Percentiles rank a stretch among this genome's conserved stretches.
Evolutionary conservation across 305 asterid genomes (phyloP).

Genomic region (Fraxinus greggii): DNA sequence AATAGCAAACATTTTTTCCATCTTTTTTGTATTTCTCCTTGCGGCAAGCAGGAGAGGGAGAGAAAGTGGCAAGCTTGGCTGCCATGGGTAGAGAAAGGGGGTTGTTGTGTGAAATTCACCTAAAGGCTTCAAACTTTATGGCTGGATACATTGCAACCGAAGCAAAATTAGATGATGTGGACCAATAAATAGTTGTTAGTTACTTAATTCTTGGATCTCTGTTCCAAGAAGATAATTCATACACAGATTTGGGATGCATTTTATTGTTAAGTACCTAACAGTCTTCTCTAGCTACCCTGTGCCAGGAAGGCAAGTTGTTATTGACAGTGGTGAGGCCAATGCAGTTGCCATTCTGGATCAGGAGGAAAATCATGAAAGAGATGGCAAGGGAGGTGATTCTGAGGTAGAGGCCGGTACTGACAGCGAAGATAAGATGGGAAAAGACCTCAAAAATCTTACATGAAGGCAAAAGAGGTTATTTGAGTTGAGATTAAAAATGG

Average conservation of each 20-base stretch:
- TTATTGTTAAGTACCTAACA: neutral
- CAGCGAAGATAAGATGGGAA: conserved; percentile 34
- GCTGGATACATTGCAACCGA: neutral
- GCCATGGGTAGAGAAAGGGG: neutral
- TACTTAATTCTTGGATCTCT: neutral
- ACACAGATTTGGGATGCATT: neutral
- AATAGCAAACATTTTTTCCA: neutral
- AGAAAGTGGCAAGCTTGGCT: neutral
- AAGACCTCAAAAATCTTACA: conserved; percentile 45
- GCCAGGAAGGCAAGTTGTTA: conserved; percentile 34
- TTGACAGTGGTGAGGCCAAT: conserved; percentile 22
- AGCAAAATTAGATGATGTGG: neutral
- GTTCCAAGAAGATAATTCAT: neutral
- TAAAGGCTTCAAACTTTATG: neutral
- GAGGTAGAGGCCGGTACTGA: conserved; percentile 38
- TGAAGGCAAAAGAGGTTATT: conserved; percentile 72
- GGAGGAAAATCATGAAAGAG: conserved; percentile 38
- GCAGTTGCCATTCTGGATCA: conserved; percentile 27
- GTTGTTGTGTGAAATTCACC: neutral
- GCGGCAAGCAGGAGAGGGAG: neutral
- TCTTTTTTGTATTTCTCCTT: neutral
- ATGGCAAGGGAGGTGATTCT: conserved; percentile 30
- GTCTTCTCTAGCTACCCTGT: conserved; percentile 10
- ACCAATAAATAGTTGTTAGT: neutral
- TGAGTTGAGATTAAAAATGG: conserved; percentile 82